These are phyloP conservation scores for Aspergillus candidus DNA, from an alignment of 2,329 filamentous ascomycete genomes.

Conservation along the genomic window DNA sequence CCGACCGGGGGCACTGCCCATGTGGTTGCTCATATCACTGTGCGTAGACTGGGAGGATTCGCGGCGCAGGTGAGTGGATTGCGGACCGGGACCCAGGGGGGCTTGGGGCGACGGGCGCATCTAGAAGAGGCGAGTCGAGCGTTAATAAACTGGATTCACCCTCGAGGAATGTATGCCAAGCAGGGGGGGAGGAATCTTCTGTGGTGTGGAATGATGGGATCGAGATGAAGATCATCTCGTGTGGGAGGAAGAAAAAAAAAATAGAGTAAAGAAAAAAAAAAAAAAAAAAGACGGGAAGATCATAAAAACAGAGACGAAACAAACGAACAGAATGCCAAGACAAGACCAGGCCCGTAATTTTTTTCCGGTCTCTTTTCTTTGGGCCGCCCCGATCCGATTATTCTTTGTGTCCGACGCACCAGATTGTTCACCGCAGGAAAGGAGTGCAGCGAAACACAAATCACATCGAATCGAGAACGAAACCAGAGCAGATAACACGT, in stretches of 20 bases:
- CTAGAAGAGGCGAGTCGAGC: slow-evolving; percentile 28
- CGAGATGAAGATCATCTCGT: background rate
- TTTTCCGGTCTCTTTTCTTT: too few species aligned
- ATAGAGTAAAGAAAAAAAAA: background rate
- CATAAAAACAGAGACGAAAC: background rate
- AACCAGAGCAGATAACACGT: background rate
- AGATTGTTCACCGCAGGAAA: too few species aligned
- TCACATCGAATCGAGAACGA: background rate
- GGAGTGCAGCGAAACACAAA: too few species aligned
- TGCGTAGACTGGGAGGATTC: slow-evolving; percentile 81
- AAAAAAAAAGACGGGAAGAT: background rate
- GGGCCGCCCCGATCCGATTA: too few species aligned
- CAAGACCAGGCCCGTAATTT: too few species aligned
- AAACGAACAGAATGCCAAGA: too few species aligned
- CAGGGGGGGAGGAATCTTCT: slow-evolving; percentile 11
- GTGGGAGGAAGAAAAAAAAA: background rate
- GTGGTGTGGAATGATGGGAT: background rate
- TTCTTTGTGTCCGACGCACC: too few species aligned
- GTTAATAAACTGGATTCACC: too few species aligned
- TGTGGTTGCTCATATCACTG: slow-evolving; percentile 61
- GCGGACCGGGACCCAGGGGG: slow-evolving; percentile 55
- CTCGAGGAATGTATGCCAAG: too few species aligned
- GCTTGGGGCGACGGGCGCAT: slow-evolving; percentile 62
- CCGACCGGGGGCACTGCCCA: slow-evolving; percentile 47
- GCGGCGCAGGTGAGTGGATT: slow-evolving; percentile 73